Evolutionary conservation across 495 filamentous ascomycete species (phyloP), one percentile per base, ranked within the genome.

Genomic region (Talaromyces adpressus): DNA sequence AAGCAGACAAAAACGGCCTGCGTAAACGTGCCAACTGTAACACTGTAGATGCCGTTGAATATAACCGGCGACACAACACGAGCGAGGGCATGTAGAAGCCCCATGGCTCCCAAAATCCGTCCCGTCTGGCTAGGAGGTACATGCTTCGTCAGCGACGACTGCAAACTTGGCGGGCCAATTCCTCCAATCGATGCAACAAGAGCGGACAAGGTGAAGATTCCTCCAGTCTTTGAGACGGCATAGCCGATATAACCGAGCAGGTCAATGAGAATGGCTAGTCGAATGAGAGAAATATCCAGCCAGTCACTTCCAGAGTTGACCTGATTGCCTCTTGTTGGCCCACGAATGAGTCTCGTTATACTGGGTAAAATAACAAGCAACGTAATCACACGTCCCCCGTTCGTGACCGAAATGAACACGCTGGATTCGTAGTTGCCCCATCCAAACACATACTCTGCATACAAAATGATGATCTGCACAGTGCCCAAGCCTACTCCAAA

Each of bases 71-170:
- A 86, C 14, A 96, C 70, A 8, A 98, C 84, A 39, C 92, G 81
- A 3, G 90, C 88, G 20, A 94, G 70, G 0, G 91, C 89, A 77
- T 97, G 94, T 64, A 98, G 72, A 57, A 98, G 73, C 0, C 95
- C 94, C 18, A 82, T 88, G 1, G 92, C 94, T 9, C 94, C 94
- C 2, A 98, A 82, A 58, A 98, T 75, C 70, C 92, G 87, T 0
- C 94, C 94, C 1, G 91, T 87, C 30, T 83, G 82, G 66, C 93
- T 89, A 8, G 84, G 81, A 4, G 93, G 91, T 0, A 97, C 87
- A 71, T 97, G 94, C 70, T 97, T 97, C 59, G 91, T 97, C 18
- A 97, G 74, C 0, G 90, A 81, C 0, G 88, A 85, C 67, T 95
- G 90, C 57, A 97, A 74, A 0, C 89, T 93, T 3, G 94, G 93